A percentile compares a stretch with the other conserved stretches of the same genome.
Evolutionary conservation across 2,329 filamentous ascomycete genomes (phyloP).

Genomic region (Sarocladium brachiariae): DNA sequence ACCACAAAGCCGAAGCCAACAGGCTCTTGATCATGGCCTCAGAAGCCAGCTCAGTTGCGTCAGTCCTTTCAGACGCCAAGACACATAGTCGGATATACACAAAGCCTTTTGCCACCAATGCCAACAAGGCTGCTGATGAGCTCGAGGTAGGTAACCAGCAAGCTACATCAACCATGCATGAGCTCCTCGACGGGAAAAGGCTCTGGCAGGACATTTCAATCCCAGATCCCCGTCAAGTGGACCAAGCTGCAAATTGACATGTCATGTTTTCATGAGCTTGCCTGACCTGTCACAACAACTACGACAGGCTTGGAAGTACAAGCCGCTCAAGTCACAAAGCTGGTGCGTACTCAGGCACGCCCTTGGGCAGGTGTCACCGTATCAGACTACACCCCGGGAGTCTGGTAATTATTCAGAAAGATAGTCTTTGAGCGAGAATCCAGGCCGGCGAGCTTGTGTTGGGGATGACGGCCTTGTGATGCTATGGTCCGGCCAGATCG

Average conservation of each 20-base stretch:
- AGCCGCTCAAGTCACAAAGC: background rate
- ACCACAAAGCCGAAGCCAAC: too few relatives aligned
- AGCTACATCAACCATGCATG: too few relatives aligned
- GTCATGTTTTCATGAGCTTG: background rate
- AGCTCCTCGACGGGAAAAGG: too few relatives aligned
- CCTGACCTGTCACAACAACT: background rate
- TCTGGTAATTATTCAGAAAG: background rate
- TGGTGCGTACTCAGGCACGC: background rate
- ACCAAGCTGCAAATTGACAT: background rate
- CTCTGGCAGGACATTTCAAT: background rate
- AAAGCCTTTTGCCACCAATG: too few relatives aligned
- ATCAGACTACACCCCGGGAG: background rate
- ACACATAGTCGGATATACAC: background rate
- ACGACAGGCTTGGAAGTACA: background rate
- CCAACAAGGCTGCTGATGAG: too few relatives aligned
- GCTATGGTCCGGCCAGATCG: too few relatives aligned
- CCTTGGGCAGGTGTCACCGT: background rate
- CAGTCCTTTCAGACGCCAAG: background rate
- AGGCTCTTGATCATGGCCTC: background rate
- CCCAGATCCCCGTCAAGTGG: background rate
- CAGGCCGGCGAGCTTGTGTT: too few relatives aligned
- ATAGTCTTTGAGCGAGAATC: too few relatives aligned
- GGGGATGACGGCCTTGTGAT: too few relatives aligned
- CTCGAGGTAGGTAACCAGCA: too few relatives aligned
- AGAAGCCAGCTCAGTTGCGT: background rate